These are phyloP conservation scores for Podaxis rugospora DNA, from an alignment of 768 basidiomycete genomes.

Conservation along the genomic window DNA sequence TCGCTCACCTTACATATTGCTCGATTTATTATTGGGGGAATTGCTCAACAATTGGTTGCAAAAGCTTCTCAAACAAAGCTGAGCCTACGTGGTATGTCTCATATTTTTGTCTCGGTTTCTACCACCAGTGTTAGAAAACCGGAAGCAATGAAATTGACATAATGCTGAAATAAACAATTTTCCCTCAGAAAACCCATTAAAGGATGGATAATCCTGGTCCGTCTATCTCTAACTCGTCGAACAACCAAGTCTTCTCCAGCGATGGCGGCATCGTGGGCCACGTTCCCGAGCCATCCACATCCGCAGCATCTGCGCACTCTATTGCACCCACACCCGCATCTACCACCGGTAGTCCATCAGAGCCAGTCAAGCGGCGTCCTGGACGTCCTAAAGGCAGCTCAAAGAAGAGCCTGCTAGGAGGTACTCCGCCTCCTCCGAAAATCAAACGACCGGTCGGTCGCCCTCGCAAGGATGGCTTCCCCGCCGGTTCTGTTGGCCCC, in stretches of 20 bases:
- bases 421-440: conserved; percentile 35
- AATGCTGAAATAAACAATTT: conserved; percentile 13
- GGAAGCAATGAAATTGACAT: background rate
- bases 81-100: conserved; percentile 2
- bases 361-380: conserved; percentile 55
- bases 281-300: conserved; percentile 1
- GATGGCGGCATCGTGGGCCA: conserved; percentile 7
- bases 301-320: background rate
- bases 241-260: conserved; percentile 2
- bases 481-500: conserved; percentile 66
- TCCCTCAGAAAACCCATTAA: conserved; percentile 8
- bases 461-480: conserved; percentile 77
- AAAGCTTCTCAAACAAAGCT: background rate
- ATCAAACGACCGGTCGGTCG: conserved; percentile 77
- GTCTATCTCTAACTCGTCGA: conserved; percentile 11
- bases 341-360: conserved; percentile 1
- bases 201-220: conserved; percentile 9
- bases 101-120: conserved; percentile 7
- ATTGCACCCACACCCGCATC: background rate
- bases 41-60: background rate
- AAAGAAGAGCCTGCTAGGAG: conserved; percentile 50
- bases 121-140: background rate
- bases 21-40: background rate
- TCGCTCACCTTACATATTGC: background rate
- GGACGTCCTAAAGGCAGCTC: conserved; percentile 80